phyloP scores from a whole-genome alignment of 2,329 filamentous ascomycete genomes.

The Leptodontidium sp. region DNA sequence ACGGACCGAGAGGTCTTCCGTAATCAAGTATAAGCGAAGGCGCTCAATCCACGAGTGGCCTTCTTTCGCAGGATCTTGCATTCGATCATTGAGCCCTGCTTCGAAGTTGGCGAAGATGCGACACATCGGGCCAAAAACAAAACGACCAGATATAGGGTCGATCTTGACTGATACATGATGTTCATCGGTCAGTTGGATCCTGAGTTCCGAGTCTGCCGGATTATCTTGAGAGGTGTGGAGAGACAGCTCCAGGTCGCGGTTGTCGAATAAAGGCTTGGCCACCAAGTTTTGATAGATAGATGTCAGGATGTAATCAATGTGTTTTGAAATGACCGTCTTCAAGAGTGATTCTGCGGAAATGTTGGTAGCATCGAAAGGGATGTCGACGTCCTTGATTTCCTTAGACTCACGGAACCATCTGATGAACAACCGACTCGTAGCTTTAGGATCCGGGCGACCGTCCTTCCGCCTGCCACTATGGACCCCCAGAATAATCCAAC shows the following conservation, averaged over 20 bases:
- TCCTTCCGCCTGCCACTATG: slow-evolving; percentile 65
- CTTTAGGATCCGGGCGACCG: slow-evolving; percentile 52
- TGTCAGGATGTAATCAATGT: slow-evolving; percentile 76
- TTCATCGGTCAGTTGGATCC: slow-evolving; percentile 72
- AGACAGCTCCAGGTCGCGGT: slow-evolving; percentile 64
- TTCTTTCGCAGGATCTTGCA: slow-evolving; percentile 63
- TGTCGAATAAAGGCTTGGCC: slow-evolving; percentile 66
- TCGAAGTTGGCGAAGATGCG: slow-evolving; percentile 66
- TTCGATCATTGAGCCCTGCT: slow-evolving; percentile 66
- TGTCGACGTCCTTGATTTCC: slow-evolving; percentile 73
- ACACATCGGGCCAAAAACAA: slow-evolving; percentile 73
- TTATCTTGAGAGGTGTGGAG: slow-evolving; percentile 66
- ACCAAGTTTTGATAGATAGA: slow-evolving; percentile 69
- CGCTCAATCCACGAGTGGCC: slow-evolving; percentile 65
- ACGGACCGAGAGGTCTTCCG: slow-evolving; percentile 67
- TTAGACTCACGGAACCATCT: slow-evolving; percentile 89
- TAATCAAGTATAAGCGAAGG: slow-evolving; percentile 67
- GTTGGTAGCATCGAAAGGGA: slow-evolving; percentile 70
- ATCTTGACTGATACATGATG: slow-evolving; percentile 69
- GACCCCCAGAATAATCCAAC: slow-evolving; percentile 90
- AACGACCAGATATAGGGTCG: slow-evolving; percentile 80
- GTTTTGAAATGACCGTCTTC: slow-evolving; percentile 76
- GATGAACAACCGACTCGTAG: slow-evolving; percentile 64
- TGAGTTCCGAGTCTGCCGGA: slow-evolving; percentile 72
- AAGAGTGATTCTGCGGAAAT: slow-evolving; percentile 80